Evolutionary conservation across 2,329 filamentous ascomycete species (phyloP).

Genomic region (Botrytis deweyae): DNA sequence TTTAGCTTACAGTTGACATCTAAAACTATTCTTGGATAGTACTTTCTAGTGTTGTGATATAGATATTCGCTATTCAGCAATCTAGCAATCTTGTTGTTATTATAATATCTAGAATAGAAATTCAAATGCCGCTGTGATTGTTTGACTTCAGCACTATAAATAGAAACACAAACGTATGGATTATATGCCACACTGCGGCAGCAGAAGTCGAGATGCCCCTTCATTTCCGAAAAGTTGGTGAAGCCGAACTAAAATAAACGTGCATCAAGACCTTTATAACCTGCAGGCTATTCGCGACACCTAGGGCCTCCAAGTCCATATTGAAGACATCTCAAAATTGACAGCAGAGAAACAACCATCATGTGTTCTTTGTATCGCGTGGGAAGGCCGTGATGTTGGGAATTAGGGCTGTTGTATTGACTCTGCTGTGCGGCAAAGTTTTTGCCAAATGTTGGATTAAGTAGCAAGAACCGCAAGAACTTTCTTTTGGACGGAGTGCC

Average conservation of each 20-base stretch:
- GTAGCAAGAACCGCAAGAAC: not conserved
- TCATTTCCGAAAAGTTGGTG: not conserved
- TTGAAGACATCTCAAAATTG: not conserved
- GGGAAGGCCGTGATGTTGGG: not conserved
- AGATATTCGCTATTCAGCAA: not conserved
- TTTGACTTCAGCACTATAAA: not conserved
- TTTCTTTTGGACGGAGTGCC: not conserved
- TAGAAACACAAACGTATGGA: not conserved
- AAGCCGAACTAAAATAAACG: not conserved
- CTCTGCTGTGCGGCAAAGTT: not conserved
- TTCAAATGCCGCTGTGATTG: too few relatives aligned
- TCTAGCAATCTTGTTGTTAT: not conserved
- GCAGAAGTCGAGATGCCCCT: not conserved
- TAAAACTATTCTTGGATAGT: not conserved
- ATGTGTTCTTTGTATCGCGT: not conserved
- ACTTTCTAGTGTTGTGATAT: not conserved
- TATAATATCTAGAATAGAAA: not conserved
- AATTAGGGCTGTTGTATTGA: not conserved
- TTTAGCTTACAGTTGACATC: not conserved
- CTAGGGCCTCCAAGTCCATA: not conserved
- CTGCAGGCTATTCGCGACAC: not conserved
- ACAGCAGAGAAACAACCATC: not conserved
- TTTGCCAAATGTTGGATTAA: not conserved
- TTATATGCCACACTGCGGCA: not conserved
- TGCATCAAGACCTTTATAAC: not conserved